Evolutionary conservation across 1,139 yeast genomes (phyloP).

Genomic region (Protomyces macrosporus): DNA sequence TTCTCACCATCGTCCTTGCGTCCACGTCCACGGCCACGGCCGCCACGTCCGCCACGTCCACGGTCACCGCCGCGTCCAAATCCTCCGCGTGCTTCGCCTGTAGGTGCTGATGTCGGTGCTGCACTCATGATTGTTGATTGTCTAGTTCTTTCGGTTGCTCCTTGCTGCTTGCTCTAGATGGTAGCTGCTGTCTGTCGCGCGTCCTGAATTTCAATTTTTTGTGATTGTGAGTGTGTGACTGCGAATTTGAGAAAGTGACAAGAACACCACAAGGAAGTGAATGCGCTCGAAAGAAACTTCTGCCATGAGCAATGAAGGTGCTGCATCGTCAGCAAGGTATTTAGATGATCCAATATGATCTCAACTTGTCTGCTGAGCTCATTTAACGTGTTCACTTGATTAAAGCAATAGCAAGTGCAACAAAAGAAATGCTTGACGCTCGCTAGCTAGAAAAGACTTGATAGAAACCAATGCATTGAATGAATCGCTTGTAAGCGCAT

Average conservation of each 20-base stretch:
- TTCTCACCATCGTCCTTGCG: constrained; percentile 86
- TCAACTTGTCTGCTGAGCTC: background rate
- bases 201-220: background rate
- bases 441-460: background rate
- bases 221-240: background rate
- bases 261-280: background rate
- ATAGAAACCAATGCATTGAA: no score
- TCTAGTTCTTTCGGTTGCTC: background rate
- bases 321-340: background rate
- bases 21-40: constrained; percentile 55
- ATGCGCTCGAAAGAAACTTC: background rate
- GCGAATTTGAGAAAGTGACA: background rate
- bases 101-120: constrained; percentile 24
- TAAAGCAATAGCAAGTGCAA: background rate
- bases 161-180: background rate
- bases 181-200: background rate
- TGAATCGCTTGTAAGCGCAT: no score
- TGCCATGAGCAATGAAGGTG: background rate
- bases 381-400: background rate
- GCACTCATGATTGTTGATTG: constrained; percentile 9
- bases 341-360: background rate
- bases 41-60: constrained; percentile 43
- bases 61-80: constrained; percentile 34
- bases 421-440: background rate
- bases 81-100: constrained; percentile 11